These are phyloP conservation scores for Apiotrichum sp. DNA, from an alignment of 1,284 basidiomycete genomes.

Conservation along the genomic window DNA sequence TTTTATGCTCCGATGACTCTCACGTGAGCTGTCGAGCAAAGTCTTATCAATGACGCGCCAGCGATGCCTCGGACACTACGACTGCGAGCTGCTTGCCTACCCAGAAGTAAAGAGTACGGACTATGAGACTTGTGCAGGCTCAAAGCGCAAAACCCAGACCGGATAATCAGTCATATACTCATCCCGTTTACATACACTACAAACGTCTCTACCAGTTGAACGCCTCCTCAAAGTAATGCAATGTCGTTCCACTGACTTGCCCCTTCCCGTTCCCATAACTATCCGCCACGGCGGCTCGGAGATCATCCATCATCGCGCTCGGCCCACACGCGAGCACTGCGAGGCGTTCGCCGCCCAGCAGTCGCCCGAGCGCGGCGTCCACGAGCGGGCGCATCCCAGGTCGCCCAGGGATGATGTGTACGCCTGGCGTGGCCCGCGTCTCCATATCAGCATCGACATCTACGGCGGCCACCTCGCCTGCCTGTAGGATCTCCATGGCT, in stretches of 20 bases:
- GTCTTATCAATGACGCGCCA: too few relatives aligned
- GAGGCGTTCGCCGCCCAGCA: slow-evolving; percentile 20
- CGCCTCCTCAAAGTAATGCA: slow-evolving; percentile 30
- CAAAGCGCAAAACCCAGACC: too few relatives aligned
- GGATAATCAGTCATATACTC: too few relatives aligned
- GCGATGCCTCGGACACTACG: too few relatives aligned
- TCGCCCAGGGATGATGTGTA: slow-evolving; percentile 11
- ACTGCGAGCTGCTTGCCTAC: too few relatives aligned
- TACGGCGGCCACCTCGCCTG: neutral
- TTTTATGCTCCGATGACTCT: too few relatives aligned
- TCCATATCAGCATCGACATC: neutral
- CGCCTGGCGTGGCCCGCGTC: neutral
- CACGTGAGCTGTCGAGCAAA: too few relatives aligned
- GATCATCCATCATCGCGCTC: slow-evolving; percentile 25
- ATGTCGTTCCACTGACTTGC: slow-evolving; percentile 11
- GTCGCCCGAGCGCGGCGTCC: neutral
- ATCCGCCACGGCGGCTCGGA: slow-evolving; percentile 17
- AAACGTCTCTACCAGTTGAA: slow-evolving; percentile 24
- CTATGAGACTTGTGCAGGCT: too few relatives aligned
- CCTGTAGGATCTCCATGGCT: neutral
- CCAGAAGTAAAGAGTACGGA: too few relatives aligned
- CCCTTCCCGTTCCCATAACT: slow-evolving; percentile 20
- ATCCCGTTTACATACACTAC: too few relatives aligned
- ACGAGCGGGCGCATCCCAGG: slow-evolving; percentile 18
- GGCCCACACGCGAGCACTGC: slow-evolving; percentile 30